Percentiles rank a stretch among this genome's conserved stretches.
phyloP scores from a whole-genome alignment of 805 yeast genomes.

The Candida methanosorbosa region DNA sequence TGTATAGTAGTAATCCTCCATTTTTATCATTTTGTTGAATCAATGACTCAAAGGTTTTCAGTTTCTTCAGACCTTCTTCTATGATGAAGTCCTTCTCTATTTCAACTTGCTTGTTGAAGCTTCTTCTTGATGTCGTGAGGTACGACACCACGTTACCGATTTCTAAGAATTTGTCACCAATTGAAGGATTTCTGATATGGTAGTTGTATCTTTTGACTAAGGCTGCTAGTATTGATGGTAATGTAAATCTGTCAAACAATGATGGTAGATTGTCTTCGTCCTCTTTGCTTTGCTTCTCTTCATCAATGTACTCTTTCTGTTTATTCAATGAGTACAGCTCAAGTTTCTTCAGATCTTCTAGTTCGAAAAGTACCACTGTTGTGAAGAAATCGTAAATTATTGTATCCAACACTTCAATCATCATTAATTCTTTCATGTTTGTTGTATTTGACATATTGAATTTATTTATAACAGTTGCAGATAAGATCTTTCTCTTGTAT shows the following conservation, averaged over 20 bases:
- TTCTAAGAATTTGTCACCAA: conserved; percentile 4
- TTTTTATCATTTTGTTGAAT: background rate
- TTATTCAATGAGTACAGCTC: conserved; percentile 6
- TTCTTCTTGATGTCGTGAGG: background rate
- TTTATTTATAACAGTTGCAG: conserved; percentile 27
- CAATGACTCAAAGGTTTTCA: background rate
- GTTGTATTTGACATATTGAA: conserved; percentile 23
- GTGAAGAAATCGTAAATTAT: conserved; percentile 41
- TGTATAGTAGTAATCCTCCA: background rate
- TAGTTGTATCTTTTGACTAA: conserved; percentile 25
- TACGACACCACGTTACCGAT: background rate
- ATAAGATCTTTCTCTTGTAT: conserved; percentile 26
- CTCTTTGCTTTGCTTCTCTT: background rate
- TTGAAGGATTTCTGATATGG: conserved; percentile 28
- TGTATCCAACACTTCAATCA: conserved; percentile 34
- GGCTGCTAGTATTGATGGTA: conserved; percentile 4
- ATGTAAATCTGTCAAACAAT: conserved; percentile 6
- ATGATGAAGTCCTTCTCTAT: background rate
- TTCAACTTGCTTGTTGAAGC: background rate
- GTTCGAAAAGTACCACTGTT: conserved; percentile 13
- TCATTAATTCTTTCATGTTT: conserved; percentile 23
- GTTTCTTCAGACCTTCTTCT: background rate
- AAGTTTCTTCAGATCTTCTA: conserved; percentile 1
- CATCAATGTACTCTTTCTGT: no score
- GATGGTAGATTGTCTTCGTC: background rate